These are phyloP conservation scores for Trypanosoma conorhini DNA, from an alignment of 208 protist species.

Conservation along the genomic window DNA sequence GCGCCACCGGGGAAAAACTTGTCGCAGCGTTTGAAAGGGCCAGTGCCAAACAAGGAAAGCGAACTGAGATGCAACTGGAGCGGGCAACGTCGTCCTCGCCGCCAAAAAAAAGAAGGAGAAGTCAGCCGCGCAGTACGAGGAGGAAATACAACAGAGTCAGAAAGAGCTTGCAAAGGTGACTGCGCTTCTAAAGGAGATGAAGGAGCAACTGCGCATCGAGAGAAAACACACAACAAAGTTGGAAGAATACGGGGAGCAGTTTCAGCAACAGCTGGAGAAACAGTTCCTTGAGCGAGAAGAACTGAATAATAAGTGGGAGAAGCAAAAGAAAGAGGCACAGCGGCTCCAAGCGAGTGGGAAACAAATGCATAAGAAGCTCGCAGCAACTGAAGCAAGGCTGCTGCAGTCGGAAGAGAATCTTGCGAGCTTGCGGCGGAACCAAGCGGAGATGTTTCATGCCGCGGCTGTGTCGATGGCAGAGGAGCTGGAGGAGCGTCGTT, in stretches of 20 bases:
- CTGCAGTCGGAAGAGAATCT: neutral
- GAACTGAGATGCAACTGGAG: neutral
- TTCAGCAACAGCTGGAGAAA: conserved; percentile 11
- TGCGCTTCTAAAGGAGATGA: neutral
- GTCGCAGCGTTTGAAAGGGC: conserved; percentile 7
- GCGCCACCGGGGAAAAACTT: conserved; percentile 25
- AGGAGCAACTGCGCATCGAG: conserved; percentile 2
- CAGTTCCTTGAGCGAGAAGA: neutral
- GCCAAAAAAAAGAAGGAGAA: conserved; percentile 7
- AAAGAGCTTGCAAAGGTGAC: neutral
- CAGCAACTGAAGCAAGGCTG: neutral
- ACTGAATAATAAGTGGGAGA: conserved; percentile 1
- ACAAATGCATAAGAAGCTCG: neutral
- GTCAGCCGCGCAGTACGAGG: neutral
- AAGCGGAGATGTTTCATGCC: neutral
- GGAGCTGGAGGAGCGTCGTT: neutral
- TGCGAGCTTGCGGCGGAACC: neutral
- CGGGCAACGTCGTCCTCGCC: no score
- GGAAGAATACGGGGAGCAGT: conserved; percentile 1
- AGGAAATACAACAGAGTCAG: conserved; percentile 6
- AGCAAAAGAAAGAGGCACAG: conserved; percentile 17
- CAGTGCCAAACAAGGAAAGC: conserved; percentile 7
- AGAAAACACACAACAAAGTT: conserved; percentile 2
- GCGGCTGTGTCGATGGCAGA: neutral
- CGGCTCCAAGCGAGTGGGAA: neutral